Evolutionary conservation across 1,284 basidiomycete genomes (phyloP), one percentile per base, ranked within the genome.

Genomic region (Malassezia nana): DNA sequence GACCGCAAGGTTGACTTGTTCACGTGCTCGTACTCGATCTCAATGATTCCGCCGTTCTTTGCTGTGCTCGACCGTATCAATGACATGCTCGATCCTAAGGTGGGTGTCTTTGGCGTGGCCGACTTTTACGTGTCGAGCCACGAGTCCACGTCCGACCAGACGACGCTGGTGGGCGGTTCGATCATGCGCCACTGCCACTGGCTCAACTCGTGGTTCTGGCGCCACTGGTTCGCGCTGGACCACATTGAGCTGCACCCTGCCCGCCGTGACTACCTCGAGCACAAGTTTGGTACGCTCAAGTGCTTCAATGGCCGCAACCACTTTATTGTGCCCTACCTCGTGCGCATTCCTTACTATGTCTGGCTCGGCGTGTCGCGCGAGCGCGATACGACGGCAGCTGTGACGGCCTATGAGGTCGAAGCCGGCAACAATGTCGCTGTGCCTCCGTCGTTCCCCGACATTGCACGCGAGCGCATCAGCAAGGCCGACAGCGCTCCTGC

Each of bases 81-180:
- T 54, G 79, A 82, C 47, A 79, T 86, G 26, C 78, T 88, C 22
- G 81, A 82, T 59, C 82, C 84, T 4, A 74, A 81, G 46, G 76
- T 78, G 0, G 86, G 86, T 39, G 69, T 88, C 2, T 75, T 87
- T 26, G 80, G 81, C 33, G 85, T 87, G 9, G 84, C 81, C 25
- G 86, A 88, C 77, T 88, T 88, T 67, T 88, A 87, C 74, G 85
- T 85, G 1, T 83, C 85, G 1, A 81, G 78, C 56, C 81, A 78
- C 51, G 79, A 77, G 64, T 81, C 80, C 4, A 75, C 80, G 16
- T 78, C 80, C 52, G 81, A 82, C 55, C 82, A 81, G 62, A 64
- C 58, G 44, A 58, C 50, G 41, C 62, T 52, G 52, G 81, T 84
- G 0, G 84, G 86, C 45, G 85, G 84, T 2, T 84, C 84, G 0